Conservation (phyloP, 78 protist genomes). For the Dictyostelium purpureum region DNA sequence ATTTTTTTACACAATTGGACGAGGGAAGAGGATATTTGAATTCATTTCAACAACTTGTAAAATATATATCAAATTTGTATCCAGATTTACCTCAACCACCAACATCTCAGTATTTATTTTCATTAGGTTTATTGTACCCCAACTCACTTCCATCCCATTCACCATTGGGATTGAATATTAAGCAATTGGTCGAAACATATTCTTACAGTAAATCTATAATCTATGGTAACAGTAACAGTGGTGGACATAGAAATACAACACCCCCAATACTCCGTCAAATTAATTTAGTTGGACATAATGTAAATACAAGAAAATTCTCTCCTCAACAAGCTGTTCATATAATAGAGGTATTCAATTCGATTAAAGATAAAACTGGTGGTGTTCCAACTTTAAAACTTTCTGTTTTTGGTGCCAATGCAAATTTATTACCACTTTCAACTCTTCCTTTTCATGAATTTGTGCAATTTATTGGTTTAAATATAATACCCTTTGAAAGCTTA, state of each 20-base stretch:
- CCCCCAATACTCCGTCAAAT: not conserved
- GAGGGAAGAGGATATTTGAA: conserved; percentile 45
- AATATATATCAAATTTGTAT: conserved; percentile 1
- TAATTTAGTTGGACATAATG: not conserved
- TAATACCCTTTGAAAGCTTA: conserved; percentile 57
- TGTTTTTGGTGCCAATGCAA: conserved; percentile 68
- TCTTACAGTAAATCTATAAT: conserved; percentile 41
- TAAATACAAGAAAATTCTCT: conserved; percentile 14
- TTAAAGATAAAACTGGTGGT: conserved; percentile 66
- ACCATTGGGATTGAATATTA: not conserved
- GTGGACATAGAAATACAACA: not conserved
- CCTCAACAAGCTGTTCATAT: conserved; percentile 56
- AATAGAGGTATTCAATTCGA: conserved; percentile 53
- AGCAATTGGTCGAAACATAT: conserved; percentile 21
- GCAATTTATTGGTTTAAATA: conserved; percentile 42
- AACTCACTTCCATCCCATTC: conserved; percentile 27
- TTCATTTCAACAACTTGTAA: conserved; percentile 37
- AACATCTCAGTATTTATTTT: conserved; percentile 21
- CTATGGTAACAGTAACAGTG: not conserved
- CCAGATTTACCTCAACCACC: conserved; percentile 35
- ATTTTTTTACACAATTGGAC: conserved; percentile 35
- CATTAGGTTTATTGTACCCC: conserved; percentile 28
- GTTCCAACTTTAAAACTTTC: conserved; percentile 38
- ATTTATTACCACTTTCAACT: conserved; percentile 46
- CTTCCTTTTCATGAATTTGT: conserved; percentile 77